Evolutionary conservation across 129 eudicot genomes (phyloP).

Genomic region (Flaveria brownii): DNA sequence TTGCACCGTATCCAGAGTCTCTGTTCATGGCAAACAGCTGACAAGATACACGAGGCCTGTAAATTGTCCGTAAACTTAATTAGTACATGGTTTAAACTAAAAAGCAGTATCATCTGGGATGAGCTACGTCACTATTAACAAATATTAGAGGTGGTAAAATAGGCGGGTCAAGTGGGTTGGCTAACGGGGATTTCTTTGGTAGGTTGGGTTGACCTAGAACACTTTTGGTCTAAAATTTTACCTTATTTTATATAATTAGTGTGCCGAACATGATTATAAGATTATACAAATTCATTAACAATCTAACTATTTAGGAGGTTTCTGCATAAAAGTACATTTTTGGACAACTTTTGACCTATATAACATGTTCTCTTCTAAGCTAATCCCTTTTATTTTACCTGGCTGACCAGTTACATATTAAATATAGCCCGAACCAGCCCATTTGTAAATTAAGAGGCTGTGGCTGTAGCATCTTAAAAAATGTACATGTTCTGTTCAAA

Average conservation of each 20-base stretch:
- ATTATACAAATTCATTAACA: not conserved
- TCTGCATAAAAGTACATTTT: not conserved
- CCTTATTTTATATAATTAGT: not conserved
- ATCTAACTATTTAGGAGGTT: not conserved
- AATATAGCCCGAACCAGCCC: not conserved
- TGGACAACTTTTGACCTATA: not conserved
- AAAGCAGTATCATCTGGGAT: not conserved
- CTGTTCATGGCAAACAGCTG: conserved; percentile 54
- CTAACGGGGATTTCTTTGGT: not conserved
- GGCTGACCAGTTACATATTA: not conserved
- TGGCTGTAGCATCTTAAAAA: not conserved
- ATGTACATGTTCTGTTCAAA: conserved; percentile 12
- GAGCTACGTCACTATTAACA: not conserved
- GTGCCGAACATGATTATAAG: not conserved
- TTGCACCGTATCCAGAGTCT: conserved; percentile 49
- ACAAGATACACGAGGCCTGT: conserved; percentile 62
- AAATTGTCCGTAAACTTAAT: conserved; percentile 24
- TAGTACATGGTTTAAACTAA: conserved; percentile 7
- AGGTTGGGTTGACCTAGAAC: conserved; percentile 4
- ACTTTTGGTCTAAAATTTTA: not conserved
- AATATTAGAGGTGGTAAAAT: not conserved
- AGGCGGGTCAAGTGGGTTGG: not conserved
- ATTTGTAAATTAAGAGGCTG: not conserved
- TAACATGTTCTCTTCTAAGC: conserved; percentile 4
- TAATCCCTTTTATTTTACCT: not conserved